Base-by-base conservation (phyloP, 176 grass and related monocot genomes). In the Zizania latifolia region DNA sequence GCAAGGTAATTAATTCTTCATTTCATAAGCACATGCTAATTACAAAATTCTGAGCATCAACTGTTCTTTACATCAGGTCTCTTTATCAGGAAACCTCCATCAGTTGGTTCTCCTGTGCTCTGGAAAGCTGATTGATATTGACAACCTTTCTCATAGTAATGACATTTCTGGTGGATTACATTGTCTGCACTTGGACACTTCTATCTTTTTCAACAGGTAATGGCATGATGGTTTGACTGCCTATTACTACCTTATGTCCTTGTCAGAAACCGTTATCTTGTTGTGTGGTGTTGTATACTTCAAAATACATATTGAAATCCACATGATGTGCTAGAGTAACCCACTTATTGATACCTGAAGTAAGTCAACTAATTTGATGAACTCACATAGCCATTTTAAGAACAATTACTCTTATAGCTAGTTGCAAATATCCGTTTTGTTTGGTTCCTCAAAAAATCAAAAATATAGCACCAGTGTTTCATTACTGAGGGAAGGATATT, bases 101-200 rank as follows among this genome's bases (percentile, higher is more conserved):
- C 84, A 78, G 60, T 80, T 94, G 72, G 86, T 91, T 72, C 81
- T 94, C 78, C 75, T 92, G 41, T 90, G 91, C 85, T 86, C 54
- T 1, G 91, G 94, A 83, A 83, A 89, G 65, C 69, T 94, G 58
- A 60, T 81, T 75, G 82, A 83, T 62, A 33, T 16, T 26, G 83
- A 82, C 40, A 90, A 77, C 44, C 68, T 57, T 71, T 81, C 84
- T 61, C 19, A 19, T 32, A 23, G 40, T 40, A 74, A 77, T n/a
- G 73, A 53, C 33, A 67, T 21, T 89, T 86, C 62, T 70, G 78
- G 75, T 68, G 88, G 86, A 10, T 81, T 93, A 36, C 88, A 98
- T 83, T 98, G 88, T 86, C 74, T 98, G 50, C 75, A 93, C 76
- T 82, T 94, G 43, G 89, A 98, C 62, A 92, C 94, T 56, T 98